Base-by-base conservation (phyloP, 1,284 basidiomycete species). In the Ustilago loliicola region DNA sequence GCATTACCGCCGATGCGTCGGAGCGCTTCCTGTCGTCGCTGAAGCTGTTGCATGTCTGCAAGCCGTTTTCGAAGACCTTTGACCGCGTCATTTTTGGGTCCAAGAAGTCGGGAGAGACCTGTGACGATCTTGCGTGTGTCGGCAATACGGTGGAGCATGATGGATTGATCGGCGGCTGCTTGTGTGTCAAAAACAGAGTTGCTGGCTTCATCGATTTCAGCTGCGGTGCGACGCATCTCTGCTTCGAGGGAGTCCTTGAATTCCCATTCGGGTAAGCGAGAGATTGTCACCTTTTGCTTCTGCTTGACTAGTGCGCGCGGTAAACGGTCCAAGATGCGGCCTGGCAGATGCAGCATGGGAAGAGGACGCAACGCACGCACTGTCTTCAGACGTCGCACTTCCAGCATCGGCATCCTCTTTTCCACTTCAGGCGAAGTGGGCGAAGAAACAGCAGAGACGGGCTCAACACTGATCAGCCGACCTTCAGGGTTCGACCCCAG, bases 81-180 rank as follows among this genome's bases (percentile, higher is more conserved):
- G 23, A 97, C 89, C 2, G 96, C 93, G 81, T 95, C 93, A 8
- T 91, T 91, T 86, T 97, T 97, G 15, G 92, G 90, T 0, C 91
- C 91, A 34, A 98, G 88, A 56, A 96, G 87, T 21, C 95, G 89
- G 13, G 90, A 90, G 32, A 98, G 87, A 1, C 93, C 92, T 0
- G 94, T 95, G 34, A 96, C 93, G 15, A 96, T 88, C 77, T 92
- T 90, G 70, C 95, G 90, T 65, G 92, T 91, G 70, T 91, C 90
- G 2, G 94, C 93, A 88, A 98, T 96, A 13, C 93, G 90, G 48
- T 91, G 86, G 59, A 91, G 80, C 87, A 90, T 89, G 36, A 87
- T 83, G 25, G 83, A 83, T 30, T 88, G 87, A 27, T 79, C 71
- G 8, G 79, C 60, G 2, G 83, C 84, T 4, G 80, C 79, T 29